Evolutionary conservation across 2,329 filamentous ascomycete species (phyloP).

Genomic region (Ustulina deusta): DNA sequence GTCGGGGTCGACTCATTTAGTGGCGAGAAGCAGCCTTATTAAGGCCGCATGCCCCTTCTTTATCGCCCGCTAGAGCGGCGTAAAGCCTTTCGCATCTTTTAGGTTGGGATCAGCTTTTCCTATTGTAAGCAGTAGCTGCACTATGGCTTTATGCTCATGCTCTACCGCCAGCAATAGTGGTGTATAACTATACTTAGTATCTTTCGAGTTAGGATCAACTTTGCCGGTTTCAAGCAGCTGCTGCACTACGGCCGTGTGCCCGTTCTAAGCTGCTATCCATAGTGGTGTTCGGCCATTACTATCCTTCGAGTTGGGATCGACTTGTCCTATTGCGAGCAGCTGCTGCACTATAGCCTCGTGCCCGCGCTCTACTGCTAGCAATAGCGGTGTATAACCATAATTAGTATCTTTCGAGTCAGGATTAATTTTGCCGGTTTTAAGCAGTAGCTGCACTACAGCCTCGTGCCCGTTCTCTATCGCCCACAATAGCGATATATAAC

Average conservation of each 20-base stretch:
- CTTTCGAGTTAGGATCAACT: no score
- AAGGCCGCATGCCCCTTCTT: not conserved
- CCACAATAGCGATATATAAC: no score
- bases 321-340: no score
- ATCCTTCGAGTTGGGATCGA: no score
- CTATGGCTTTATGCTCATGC: slow-evolving; percentile 7
- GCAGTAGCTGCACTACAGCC: not conserved
- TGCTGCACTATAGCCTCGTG: not conserved
- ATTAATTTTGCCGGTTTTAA: not conserved
- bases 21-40: not conserved
- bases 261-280: no score
- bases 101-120: not conserved
- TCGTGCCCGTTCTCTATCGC: not conserved
- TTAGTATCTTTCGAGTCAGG: not conserved
- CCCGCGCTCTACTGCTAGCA: not conserved
- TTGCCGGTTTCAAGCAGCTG: no score
- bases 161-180: no score
- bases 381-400: not conserved
- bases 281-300: no score
- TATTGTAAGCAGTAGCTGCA: not conserved
- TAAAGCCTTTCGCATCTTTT: not conserved
- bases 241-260: no score
- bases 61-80: not conserved
- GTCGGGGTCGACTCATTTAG: not conserved
- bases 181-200: no score